These are phyloP conservation scores for Calvatia gigantea DNA, from an alignment of 768 basidiomycete species.

Conservation along the genomic window DNA sequence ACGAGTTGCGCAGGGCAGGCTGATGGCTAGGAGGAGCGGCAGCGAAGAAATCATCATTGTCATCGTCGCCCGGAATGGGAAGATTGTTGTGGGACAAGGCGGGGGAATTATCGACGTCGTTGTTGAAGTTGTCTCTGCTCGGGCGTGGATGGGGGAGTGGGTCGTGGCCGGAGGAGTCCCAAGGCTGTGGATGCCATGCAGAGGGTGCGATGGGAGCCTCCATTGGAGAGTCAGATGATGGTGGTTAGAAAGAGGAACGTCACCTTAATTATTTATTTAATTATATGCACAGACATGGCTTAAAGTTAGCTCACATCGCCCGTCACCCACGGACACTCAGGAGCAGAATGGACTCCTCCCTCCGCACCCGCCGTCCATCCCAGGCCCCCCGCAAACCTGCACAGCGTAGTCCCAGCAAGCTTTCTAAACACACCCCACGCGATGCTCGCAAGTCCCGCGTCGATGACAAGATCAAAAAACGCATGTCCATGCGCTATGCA, in stretches of 20 bases:
- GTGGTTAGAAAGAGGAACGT: conserved; percentile 9
- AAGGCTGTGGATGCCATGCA: conserved; percentile 11
- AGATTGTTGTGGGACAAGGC: conserved; percentile 38
- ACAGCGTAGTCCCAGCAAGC: conserved; percentile 28
- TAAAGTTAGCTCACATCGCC: not conserved
- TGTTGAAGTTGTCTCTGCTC: conserved; percentile 22
- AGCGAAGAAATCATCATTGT: conserved; percentile 45
- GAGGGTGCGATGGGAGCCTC: conserved; percentile 7
- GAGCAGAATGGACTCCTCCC: conserved; percentile 45
- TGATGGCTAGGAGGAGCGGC: conserved; percentile 28
- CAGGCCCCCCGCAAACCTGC: conserved; percentile 39
- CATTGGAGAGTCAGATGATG: conserved; percentile 10
- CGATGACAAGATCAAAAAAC: conserved; percentile 93
- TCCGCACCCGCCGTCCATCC: conserved; percentile 46
- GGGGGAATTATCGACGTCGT: conserved; percentile 25
- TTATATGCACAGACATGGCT: not conserved
- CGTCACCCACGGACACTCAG: conserved; percentile 2
- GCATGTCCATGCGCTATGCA: conserved; percentile 93
- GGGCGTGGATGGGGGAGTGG: conserved; percentile 13
- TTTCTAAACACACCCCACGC: conserved; percentile 33
- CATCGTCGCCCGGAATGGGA: conserved; percentile 41
- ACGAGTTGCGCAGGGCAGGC: conserved; percentile 26
- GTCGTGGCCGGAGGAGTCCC: conserved; percentile 7
- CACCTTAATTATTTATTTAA: conserved; percentile 12
- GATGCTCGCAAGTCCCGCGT: conserved; percentile 53